phyloP scores from a whole-genome alignment of 257 asterid species.

The Striga asiatica region DNA sequence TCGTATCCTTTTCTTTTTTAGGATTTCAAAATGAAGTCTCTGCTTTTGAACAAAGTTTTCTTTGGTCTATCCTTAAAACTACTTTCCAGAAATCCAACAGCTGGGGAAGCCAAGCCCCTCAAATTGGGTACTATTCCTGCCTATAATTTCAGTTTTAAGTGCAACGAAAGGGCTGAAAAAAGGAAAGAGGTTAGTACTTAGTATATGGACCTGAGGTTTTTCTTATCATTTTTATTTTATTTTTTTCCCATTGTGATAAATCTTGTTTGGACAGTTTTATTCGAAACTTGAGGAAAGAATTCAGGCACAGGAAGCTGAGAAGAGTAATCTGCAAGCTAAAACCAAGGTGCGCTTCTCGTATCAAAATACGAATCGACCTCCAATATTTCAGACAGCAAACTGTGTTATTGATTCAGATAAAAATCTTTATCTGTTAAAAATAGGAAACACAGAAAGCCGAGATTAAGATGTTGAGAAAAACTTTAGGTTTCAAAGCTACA shows the following conservation, averaged over 20 bases:
- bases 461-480: conserved; percentile 64
- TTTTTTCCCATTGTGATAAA: too few relatives aligned
- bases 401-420: too few relatives aligned
- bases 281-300: conserved; percentile 86
- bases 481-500: conserved; percentile 83
- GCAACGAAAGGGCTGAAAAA: conserved; percentile 94
- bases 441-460: conserved; percentile 95
- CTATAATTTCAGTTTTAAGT: conserved; percentile 72
- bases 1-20: conserved; percentile 31
- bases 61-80: conserved; percentile 40
- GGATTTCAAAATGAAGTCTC: too few relatives aligned
- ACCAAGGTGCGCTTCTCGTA: conserved; percentile 43
- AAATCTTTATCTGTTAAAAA: conserved; percentile 1
- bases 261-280: conserved; percentile 59
- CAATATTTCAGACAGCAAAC: too few relatives aligned
- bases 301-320: conserved; percentile 74
- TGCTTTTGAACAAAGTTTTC: too few relatives aligned
- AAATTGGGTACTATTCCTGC: conserved; percentile 65
- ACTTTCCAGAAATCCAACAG: conserved; percentile 45
- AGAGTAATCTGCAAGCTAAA: conserved; percentile 63
- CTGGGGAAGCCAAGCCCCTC: conserved; percentile 54
- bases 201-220: conserved; percentile 12
- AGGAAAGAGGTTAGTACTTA: conserved; percentile 25
- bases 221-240: neutral
- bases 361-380: neutral